Evolutionary conservation across 495 filamentous ascomycete species (phyloP).

Genomic region (Annulohypoxylon stygium): DNA sequence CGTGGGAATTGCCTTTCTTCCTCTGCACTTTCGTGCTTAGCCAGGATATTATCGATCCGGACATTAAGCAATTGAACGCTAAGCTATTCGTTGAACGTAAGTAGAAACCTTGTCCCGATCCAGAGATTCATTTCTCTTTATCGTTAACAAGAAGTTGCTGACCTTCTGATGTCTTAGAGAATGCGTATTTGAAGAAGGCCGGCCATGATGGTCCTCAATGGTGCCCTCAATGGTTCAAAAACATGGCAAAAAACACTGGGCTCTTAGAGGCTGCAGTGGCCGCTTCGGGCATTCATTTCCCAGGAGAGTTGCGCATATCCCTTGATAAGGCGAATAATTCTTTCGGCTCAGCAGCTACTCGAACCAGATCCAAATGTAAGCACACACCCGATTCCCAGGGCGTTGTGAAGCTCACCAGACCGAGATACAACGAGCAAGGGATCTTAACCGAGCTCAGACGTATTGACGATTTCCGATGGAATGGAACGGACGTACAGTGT

Average conservation of each 20-base stretch:
- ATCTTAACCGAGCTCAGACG: not conserved
- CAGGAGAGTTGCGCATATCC: constrained; percentile 6
- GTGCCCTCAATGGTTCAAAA: constrained; percentile 20
- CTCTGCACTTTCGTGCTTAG: not conserved
- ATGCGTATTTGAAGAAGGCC: not conserved
- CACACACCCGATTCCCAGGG: not conserved
- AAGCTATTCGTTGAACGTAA: constrained; percentile 17
- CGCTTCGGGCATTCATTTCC: not conserved
- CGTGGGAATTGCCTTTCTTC: not conserved
- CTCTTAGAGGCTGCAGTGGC: not conserved
- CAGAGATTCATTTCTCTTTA: not conserved
- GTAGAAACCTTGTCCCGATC: not conserved
- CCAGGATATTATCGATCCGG: not conserved
- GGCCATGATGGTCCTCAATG: not conserved
- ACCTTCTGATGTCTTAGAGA: not conserved
- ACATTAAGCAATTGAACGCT: not conserved
- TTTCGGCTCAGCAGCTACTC: not conserved
- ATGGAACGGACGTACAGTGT: not conserved
- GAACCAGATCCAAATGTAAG: not conserved
- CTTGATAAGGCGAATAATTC: not conserved
- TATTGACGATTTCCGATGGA: constrained; percentile 7
- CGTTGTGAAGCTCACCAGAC: not conserved
- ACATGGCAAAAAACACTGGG: not conserved
- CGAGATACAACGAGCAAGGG: constrained; percentile 19
- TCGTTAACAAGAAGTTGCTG: constrained; percentile 5